phyloP scores from a whole-genome alignment of 768 basidiomycete genomes.

The Jaapia argillacea region DNA sequence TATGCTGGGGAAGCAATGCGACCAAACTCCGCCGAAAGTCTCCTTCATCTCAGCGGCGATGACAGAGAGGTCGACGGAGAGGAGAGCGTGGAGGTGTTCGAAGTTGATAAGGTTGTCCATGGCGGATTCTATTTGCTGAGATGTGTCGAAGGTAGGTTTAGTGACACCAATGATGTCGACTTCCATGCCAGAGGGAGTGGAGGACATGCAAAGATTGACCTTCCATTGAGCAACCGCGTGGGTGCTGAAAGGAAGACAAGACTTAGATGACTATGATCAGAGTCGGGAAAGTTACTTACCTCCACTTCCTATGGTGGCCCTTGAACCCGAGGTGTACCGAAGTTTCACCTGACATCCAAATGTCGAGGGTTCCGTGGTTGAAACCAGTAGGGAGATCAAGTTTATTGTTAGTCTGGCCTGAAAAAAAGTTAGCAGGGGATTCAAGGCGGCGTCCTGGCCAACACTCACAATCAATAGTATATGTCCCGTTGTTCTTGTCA shows the following conservation, averaged over 20 bases:
- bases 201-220: conserved; percentile 10
- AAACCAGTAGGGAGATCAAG: conserved; percentile 17
- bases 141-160: conserved; percentile 9
- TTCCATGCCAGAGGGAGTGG: conserved; percentile 13
- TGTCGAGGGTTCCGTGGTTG: conserved; percentile 13
- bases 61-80: conserved; percentile 14
- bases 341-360: conserved; percentile 16
- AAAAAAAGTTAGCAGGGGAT: neutral
- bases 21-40: conserved; percentile 19
- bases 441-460: too few species aligned
- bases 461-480: conserved; percentile 4
- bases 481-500: conserved; percentile 3
- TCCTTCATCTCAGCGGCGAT: conserved; percentile 12
- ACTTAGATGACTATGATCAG: neutral
- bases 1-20: conserved; percentile 13
- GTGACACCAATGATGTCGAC: conserved; percentile 10
- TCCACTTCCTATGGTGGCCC: conserved; percentile 7
- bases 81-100: conserved; percentile 12
- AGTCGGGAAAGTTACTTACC: conserved; percentile 5
- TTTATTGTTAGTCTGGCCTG: conserved; percentile 19
- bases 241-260: conserved; percentile 9
- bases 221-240: conserved; percentile 14
- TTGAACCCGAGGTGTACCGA: conserved; percentile 13
- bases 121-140: conserved; percentile 3
- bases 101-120: conserved; percentile 11